Conservation (phyloP, 352 stramenopile species). For the Globisporangium emineosum region DNA sequence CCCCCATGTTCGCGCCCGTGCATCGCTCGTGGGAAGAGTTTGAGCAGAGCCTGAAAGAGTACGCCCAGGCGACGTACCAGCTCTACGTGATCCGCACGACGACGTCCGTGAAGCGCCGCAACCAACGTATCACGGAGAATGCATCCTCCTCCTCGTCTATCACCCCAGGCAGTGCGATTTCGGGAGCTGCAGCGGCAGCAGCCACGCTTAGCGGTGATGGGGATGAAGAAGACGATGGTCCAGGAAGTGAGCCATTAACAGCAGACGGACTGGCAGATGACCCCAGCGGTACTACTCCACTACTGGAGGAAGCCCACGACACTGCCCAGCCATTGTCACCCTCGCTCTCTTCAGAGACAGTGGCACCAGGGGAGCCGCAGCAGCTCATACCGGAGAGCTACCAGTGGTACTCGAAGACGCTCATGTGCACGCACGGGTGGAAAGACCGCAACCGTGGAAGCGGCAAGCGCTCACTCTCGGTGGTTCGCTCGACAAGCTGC, state of each 20-base stretch:
- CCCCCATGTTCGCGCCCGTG: constrained; percentile 40
- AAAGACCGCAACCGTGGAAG: constrained; percentile 62
- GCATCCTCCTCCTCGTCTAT: constrained; percentile 9
- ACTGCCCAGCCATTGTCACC: neutral
- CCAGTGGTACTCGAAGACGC: constrained; percentile 81
- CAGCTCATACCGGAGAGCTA: constrained; percentile 58
- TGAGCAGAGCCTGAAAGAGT: constrained; percentile 54
- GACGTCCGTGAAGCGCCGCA: constrained; percentile 68
- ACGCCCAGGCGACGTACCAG: constrained; percentile 62
- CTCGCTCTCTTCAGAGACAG: constrained; percentile 1
- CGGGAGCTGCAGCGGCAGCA: neutral
- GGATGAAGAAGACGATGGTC: neutral
- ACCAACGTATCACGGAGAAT: constrained; percentile 60
- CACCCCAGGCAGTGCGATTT: neutral
- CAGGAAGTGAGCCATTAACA: neutral
- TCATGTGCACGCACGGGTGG: constrained; percentile 81
- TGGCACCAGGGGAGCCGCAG: constrained; percentile 14
- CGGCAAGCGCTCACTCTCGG: constrained; percentile 59
- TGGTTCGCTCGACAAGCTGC: constrained; percentile 64
- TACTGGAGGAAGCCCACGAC: neutral
- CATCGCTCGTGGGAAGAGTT: constrained; percentile 70
- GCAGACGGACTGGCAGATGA: neutral
- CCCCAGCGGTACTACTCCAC: neutral
- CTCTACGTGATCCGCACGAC: constrained; percentile 78
- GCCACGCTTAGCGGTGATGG: neutral